Evolutionary conservation across 345 rosid genomes (phyloP).

Genomic region (Hypericum androsaemum): DNA sequence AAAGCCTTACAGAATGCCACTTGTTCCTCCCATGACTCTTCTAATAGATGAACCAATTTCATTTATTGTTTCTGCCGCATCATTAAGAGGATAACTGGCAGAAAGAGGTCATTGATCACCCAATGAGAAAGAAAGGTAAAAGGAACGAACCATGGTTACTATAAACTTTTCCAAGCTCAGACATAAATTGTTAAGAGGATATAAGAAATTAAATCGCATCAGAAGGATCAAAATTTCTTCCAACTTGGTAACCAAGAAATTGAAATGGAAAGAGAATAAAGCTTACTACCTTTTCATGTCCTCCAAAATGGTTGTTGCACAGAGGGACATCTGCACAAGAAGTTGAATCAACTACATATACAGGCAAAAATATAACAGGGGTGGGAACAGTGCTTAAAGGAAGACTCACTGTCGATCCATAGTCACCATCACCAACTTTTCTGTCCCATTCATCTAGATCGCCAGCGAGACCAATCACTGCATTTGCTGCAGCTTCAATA

Average conservation of each 20-base stretch:
- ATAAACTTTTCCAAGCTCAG: too few species aligned
- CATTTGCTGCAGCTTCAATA: slow-evolving; percentile 78
- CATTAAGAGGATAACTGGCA: slow-evolving; percentile 84
- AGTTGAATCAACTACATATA: slow-evolving; percentile 8
- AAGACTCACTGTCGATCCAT: slow-evolving; percentile 95
- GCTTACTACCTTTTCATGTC: slow-evolving; percentile 79
- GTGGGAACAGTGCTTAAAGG: too few species aligned
- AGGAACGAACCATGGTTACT: background rate
- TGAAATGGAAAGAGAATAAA: slow-evolving; percentile 6
- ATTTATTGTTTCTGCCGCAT: slow-evolving; percentile 78
- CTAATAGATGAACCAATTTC: too few species aligned
- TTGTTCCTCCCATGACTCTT: slow-evolving; percentile 97
- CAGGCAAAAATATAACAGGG: slow-evolving; percentile 4
- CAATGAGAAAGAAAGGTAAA: background rate
- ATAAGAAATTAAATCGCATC: too few species aligned
- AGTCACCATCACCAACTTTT: slow-evolving; percentile 95
- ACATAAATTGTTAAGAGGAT: too few species aligned
- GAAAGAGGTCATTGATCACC: slow-evolving; percentile 10
- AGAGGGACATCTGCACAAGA: slow-evolving; percentile 64
- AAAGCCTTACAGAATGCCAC: slow-evolving; percentile 67
- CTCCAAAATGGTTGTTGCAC: slow-evolving; percentile 73
- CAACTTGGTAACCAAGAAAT: slow-evolving; percentile 8
- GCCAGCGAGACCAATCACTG: slow-evolving; percentile 47
- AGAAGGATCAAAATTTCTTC: background rate
- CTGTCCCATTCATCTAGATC: slow-evolving; percentile 89